Evolutionary conservation across 169 alveolate species (phyloP).

Genomic region (Toxoplasma gondii): DNA sequence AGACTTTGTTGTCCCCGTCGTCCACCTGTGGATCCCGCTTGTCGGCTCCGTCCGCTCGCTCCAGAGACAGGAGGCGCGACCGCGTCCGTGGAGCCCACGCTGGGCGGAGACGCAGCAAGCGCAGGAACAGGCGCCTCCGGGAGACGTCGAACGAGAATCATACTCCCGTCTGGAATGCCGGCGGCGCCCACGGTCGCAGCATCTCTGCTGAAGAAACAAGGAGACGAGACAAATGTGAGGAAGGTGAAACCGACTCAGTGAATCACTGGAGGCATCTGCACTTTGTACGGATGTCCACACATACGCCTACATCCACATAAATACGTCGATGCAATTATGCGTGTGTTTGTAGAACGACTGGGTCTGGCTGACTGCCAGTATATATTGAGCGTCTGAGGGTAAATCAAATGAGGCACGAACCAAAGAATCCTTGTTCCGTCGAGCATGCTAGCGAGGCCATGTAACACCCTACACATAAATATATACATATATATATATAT

Average conservation of each 20-base stretch:
- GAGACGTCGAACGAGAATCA: neutral
- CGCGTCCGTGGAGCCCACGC: conserved; percentile 11
- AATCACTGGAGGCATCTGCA: no score
- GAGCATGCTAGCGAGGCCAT: neutral
- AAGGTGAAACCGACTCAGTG: no score
- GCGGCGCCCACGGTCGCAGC: conserved; percentile 14
- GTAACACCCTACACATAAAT: neutral
- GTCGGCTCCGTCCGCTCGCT: neutral
- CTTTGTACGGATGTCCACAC: no score
- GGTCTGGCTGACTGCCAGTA: no score
- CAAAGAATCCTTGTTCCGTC: no score
- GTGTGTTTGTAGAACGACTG: neutral
- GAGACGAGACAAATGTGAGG: neutral
- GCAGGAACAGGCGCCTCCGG: neutral
- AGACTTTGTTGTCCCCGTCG: neutral
- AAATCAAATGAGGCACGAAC: no score
- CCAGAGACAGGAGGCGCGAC: neutral
- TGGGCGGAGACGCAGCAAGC: neutral
- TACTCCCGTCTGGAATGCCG: conserved; percentile 12
- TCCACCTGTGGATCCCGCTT: neutral
- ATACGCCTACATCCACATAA: neutral
- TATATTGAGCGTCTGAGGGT: no score
- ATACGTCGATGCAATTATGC: neutral
- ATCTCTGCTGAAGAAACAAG: neutral
- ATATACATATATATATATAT: neutral